These are phyloP conservation scores for Coccomyxa sp. DNA, from an alignment of 139 green algal species.

Conservation along the genomic window DNA sequence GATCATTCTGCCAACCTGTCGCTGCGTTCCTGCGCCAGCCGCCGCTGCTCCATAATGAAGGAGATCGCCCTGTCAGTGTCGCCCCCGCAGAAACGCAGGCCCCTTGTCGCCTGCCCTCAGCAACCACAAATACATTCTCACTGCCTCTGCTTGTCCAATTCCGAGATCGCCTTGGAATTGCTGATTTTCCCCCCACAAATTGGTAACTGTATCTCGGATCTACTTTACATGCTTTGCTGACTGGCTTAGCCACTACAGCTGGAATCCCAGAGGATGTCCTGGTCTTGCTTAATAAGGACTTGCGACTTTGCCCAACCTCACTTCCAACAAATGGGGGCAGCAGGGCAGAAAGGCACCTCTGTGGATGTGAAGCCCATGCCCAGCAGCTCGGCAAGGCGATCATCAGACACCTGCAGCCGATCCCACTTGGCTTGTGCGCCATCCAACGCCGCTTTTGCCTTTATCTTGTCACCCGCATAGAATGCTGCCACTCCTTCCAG, in stretches of 20 bases:
- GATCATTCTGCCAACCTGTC: background rate
- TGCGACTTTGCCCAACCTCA: too few relatives aligned
- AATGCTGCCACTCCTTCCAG: conserved; percentile 62
- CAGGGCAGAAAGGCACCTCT: conserved; percentile 23
- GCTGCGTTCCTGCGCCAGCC: background rate
- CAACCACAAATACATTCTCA: too few relatives aligned
- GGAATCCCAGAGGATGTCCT: too few relatives aligned
- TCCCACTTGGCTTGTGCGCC: conserved; percentile 37
- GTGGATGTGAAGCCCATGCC: conserved; percentile 56
- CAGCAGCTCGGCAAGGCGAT: conserved; percentile 35
- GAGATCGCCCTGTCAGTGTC: conserved; percentile 33
- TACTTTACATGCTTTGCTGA: too few relatives aligned
- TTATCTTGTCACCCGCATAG: conserved; percentile 22
- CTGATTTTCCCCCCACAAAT: too few relatives aligned
- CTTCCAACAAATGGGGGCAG: too few relatives aligned
- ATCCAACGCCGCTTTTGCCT: conserved; percentile 12
- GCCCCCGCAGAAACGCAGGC: conserved; percentile 44
- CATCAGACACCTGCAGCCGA: conserved; percentile 39
- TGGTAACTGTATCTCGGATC: too few relatives aligned
- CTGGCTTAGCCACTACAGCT: too few relatives aligned
- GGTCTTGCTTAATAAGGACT: too few relatives aligned
- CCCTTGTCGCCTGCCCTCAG: conserved; percentile 14
- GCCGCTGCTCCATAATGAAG: conserved; percentile 48
- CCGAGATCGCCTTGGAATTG: too few relatives aligned
- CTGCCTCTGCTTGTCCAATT: too few relatives aligned